A percentile compares a stretch with the other conserved stretches of the same genome.
phyloP scores from a whole-genome alignment of 306 rosid genomes.

The Cicer bijugum region DNA sequence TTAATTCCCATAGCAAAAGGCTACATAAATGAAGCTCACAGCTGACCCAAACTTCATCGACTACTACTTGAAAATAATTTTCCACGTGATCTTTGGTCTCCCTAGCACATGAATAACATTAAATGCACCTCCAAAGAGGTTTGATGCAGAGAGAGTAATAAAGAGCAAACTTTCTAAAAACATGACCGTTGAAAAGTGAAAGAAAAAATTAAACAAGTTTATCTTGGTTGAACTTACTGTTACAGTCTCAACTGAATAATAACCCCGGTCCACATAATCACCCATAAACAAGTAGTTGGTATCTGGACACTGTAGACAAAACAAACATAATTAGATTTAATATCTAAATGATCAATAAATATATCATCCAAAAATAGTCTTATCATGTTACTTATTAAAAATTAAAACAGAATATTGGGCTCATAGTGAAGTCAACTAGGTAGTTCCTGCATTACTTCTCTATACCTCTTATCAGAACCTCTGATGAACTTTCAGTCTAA shows the following conservation, averaged over 20 bases:
- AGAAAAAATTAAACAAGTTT: slow-evolving; percentile 24
- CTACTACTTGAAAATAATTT: slow-evolving; percentile 4
- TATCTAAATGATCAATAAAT: slow-evolving; percentile 26
- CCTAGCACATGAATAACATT: slow-evolving; percentile 33
- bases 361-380: slow-evolving; percentile 13
- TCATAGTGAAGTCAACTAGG: slow-evolving; percentile 39
- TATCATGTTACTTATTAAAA: slow-evolving; percentile 35
- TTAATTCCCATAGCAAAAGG: slow-evolving; percentile 16
- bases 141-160: background rate
- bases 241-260: slow-evolving; percentile 98
- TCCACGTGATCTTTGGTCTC: slow-evolving; percentile 9
- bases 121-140: slow-evolving; percentile 20
- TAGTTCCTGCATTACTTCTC: slow-evolving; percentile 48
- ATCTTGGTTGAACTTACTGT: slow-evolving; percentile 64
- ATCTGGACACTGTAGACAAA: slow-evolving; percentile 88
- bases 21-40: slow-evolving; percentile 15
- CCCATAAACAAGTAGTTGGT: slow-evolving; percentile 99
- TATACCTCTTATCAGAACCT: slow-evolving; percentile 25
- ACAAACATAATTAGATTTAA: slow-evolving; percentile 35
- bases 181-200: slow-evolving; percentile 2
- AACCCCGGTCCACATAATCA: slow-evolving; percentile 99
- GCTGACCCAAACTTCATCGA: slow-evolving; percentile 30
- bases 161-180: slow-evolving; percentile 3
- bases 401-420: slow-evolving; percentile 40
- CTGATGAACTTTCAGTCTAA: slow-evolving; percentile 50